Conservation (phyloP, 2,329 filamentous ascomycete genomes). For the Onygenales sp. region DNA sequence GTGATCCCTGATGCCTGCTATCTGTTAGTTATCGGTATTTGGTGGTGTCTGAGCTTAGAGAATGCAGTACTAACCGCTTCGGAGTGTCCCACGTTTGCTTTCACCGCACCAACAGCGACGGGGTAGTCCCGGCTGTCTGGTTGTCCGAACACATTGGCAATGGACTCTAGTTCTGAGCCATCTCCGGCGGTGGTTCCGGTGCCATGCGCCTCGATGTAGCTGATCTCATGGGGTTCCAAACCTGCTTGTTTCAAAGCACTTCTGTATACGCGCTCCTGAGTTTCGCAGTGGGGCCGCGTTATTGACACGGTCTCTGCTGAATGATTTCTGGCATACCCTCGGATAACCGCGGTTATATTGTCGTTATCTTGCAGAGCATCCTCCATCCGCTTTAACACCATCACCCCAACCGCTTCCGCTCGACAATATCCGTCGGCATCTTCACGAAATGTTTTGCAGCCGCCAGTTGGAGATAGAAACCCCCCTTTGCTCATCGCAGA, state of each 20-base stretch:
- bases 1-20: conserved; percentile 6
- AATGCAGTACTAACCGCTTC: conserved; percentile 12
- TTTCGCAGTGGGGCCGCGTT: conserved; percentile 24
- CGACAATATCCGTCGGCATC: conserved; percentile 53
- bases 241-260: conserved; percentile 6
- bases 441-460: conserved; percentile 43
- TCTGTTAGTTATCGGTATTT: neutral
- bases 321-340: conserved; percentile 66
- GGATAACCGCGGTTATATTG: conserved; percentile 53
- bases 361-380: conserved; percentile 66
- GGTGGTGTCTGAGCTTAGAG: neutral
- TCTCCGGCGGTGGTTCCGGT: conserved; percentile 21
- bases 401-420: conserved; percentile 52
- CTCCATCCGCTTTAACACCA: conserved; percentile 65
- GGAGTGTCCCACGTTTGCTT: conserved; percentile 36
- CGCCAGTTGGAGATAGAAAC: conserved; percentile 50
- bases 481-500: conserved; percentile 62
- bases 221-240: conserved; percentile 20
- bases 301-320: conserved; percentile 35
- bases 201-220: conserved; percentile 23
- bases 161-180: conserved; percentile 21
- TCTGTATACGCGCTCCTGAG: conserved; percentile 17
- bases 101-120: conserved; percentile 19
- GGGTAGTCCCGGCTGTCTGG: conserved; percentile 20
- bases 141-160: conserved; percentile 19